Evolutionary conservation across 805 yeast species (phyloP), one percentile per base, ranked within the genome.

Genomic region (Saturnispora galanensis): DNA sequence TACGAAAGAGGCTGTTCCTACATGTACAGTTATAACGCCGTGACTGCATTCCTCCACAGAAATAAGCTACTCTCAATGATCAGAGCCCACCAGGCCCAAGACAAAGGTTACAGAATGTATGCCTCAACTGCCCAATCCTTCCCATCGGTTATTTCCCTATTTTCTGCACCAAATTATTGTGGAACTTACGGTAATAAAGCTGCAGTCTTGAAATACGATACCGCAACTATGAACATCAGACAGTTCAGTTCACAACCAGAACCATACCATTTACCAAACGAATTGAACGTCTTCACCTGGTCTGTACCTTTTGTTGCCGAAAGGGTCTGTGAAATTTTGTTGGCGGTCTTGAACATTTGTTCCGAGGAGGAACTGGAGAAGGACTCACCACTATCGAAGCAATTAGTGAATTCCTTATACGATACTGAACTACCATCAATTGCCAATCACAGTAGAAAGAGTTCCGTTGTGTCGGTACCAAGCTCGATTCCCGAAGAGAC

Each of bases 281-380:
- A 89, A 56, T 87, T 89, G 95, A 97, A 93, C 62, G 96, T 90
- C 6, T 90, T 90, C 63, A 83, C 95, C 10, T 93, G 97, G 97
- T 85, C 96, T 2, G 69, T 90, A 46, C 98, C 97, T 7, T 90
- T 93, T 68, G 97, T 93, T 18, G 97, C 97, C 16, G 96, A 90
- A 61, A 86, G 93, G 58, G 84, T 89, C 44, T 85, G 95, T 11
- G 97, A 93, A 60, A 89, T 90, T 83, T 71, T 90, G 58, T 84
- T 87, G 17, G 77, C 93, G 1, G 84, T 90, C 34, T 72, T 93
- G 60, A 90, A 90, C 62, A 85, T 93, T 46, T 90, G 98, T 67
- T 84, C 97, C 0, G 95, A 89, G 58, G 96, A 90, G 58, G 98
- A 90, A 63, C 71, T 90, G 47, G 90, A 81, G 46, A 86, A 81